phyloP scores from a whole-genome alignment of 306 rosid genomes.

The Quercus cerris region DNA sequence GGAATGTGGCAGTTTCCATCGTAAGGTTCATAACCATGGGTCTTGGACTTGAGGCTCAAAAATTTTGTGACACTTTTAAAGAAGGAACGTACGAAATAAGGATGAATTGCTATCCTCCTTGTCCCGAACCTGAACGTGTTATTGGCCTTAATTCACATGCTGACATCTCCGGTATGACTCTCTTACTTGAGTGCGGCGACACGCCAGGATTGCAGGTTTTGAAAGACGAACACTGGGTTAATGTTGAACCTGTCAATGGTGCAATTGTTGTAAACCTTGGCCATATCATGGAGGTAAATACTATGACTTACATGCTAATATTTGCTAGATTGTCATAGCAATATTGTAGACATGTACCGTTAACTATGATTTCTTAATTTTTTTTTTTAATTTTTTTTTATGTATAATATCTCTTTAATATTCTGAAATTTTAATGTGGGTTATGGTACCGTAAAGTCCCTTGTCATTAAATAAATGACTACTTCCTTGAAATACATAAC shows the following conservation, averaged over 20 bases:
- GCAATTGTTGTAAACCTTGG: conserved; percentile 46
- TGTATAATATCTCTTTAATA: too few relatives aligned
- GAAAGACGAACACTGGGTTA: conserved; percentile 39
- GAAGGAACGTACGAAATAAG: conserved; percentile 38
- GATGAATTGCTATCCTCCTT: conserved; percentile 48
- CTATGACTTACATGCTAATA: too few relatives aligned
- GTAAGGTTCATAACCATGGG: conserved; percentile 40
- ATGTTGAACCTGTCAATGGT: conserved; percentile 40
- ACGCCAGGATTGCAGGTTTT: conserved; percentile 42
- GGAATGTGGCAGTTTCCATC: conserved; percentile 25
- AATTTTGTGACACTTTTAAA: conserved; percentile 26
- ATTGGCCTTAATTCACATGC: conserved; percentile 44
- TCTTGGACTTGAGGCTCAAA: conserved; percentile 31
- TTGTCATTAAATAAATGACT: too few relatives aligned
- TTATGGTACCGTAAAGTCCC: too few relatives aligned
- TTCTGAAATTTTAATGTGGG: too few relatives aligned
- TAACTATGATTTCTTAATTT: too few relatives aligned
- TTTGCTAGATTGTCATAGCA: too few relatives aligned
- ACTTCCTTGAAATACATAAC: too few relatives aligned
- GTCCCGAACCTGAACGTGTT: conserved; percentile 51
- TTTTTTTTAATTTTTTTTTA: too few relatives aligned
- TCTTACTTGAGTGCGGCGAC: conserved; percentile 38
- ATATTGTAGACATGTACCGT: too few relatives aligned
- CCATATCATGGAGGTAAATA: conserved; percentile 37
- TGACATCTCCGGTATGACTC: conserved; percentile 44